Evolutionary conservation across 192 early-diverging fungal genomes (phyloP).

Genomic region (Entomortierella beljakovae): DNA sequence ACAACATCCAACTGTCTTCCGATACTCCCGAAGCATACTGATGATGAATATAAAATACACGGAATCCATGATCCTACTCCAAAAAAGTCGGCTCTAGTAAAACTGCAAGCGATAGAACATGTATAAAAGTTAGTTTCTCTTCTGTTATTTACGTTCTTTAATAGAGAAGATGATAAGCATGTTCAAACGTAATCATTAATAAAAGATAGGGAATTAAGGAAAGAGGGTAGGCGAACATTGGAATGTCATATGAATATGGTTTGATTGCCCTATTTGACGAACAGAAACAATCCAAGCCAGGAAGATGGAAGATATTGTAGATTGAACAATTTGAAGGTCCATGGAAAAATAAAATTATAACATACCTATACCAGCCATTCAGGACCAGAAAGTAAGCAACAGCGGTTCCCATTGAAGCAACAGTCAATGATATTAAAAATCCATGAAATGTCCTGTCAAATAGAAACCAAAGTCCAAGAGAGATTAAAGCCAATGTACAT

Average conservation of each 20-base stretch:
- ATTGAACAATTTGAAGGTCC: not conserved
- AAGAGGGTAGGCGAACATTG: too few species aligned
- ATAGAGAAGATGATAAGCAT: not conserved
- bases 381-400: slow-evolving; percentile 68
- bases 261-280: not conserved
- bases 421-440: slow-evolving; percentile 64
- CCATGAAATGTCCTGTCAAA: slow-evolving; percentile 80
- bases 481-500: slow-evolving; percentile 66
- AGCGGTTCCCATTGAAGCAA: slow-evolving; percentile 69
- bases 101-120: slow-evolving; percentile 51
- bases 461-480: slow-evolving; percentile 74
- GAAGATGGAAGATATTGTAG: too few species aligned
- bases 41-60: slow-evolving; percentile 60
- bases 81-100: slow-evolving; percentile 76
- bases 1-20: slow-evolving; percentile 70
- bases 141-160: not conserved
- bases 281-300: too few species aligned
- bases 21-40: slow-evolving; percentile 75
- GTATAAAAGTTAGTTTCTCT: slow-evolving; percentile 8
- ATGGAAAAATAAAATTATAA: not conserved
- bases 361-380: slow-evolving; percentile 72
- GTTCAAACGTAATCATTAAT: not conserved
- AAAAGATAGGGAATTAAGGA: too few species aligned
- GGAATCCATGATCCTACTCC: slow-evolving; percentile 78
- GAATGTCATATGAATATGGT: slow-evolving; percentile 1